Evolutionary conservation across 192 early-diverging fungal genomes (phyloP).

Genomic region (Tieghemiomyces parasiticus): DNA sequence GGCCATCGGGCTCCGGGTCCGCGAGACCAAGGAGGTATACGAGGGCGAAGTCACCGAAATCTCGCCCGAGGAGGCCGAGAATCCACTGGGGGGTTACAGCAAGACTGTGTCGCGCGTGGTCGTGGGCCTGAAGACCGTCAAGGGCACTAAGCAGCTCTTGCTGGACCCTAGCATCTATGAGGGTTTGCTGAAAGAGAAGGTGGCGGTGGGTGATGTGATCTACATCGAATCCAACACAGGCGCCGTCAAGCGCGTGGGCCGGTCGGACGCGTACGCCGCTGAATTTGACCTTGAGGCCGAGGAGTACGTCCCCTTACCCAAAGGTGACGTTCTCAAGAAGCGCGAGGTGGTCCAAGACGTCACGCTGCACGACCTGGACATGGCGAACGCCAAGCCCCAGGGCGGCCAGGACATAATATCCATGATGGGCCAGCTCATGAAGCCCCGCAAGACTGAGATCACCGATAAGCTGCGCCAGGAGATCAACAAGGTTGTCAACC

Average conservation of each 20-base stretch:
- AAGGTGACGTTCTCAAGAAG: conserved; percentile 98
- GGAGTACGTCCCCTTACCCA: conserved; percentile 93
- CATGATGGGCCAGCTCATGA: conserved; percentile 96
- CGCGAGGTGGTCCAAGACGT: conserved; percentile 98
- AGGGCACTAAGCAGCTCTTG: conserved; percentile 95
- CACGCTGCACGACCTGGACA: conserved; percentile 93
- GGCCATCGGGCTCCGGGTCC: conserved; percentile 90
- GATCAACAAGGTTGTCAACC: conserved; percentile 98
- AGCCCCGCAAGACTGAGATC: conserved; percentile 99
- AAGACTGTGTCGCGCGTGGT: conserved; percentile 94
- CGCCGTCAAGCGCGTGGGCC: conserved; percentile 94
- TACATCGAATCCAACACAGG: conserved; percentile 97
- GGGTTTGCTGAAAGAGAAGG: conserved; percentile 92
- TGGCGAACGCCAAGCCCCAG: conserved; percentile 90
- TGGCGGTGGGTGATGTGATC: conserved; percentile 91
- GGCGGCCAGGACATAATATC: conserved; percentile 97
- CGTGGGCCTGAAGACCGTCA: conserved; percentile 94
- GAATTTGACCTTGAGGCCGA: conserved; percentile 98
- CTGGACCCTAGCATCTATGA: conserved; percentile 97
- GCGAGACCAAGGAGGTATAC: conserved; percentile 98
- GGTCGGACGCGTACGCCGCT: conserved; percentile 95
- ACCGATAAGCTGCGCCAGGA: conserved; percentile 95
- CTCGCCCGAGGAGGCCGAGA: conserved; percentile 94
- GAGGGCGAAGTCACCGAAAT: conserved; percentile 98
- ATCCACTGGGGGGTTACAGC: conserved; percentile 94